These are phyloP conservation scores for Beta macrorhiza DNA, from an alignment of 179 eudicot genomes.

Conservation along the genomic window DNA sequence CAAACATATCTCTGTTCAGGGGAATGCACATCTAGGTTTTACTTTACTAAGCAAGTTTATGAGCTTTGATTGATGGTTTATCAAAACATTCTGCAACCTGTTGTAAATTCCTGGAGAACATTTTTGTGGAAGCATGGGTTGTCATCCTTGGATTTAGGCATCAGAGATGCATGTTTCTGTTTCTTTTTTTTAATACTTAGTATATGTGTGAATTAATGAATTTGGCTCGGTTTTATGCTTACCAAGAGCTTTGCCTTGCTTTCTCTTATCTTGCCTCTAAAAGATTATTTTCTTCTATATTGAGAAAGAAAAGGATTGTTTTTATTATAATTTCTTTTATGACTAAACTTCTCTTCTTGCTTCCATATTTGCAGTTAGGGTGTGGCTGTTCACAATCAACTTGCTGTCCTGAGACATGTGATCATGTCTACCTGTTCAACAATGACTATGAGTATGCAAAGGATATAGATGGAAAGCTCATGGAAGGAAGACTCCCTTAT, in stretches of 20 bases:
- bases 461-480: conserved; percentile 69
- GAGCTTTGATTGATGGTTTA: too few relatives aligned
- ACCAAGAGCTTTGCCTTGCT: neutral
- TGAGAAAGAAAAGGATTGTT: neutral
- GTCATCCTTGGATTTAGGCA: neutral
- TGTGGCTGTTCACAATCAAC: conserved; percentile 68
- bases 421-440: conserved; percentile 94
- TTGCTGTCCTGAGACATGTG: conserved; percentile 74
- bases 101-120: neutral
- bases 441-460: conserved; percentile 84
- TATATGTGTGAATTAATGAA: neutral
- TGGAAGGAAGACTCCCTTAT: conserved; percentile 85
- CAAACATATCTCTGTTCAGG: too few relatives aligned
- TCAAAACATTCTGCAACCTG: too few relatives aligned
- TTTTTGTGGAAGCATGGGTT: neutral
- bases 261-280: neutral
- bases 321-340: neutral
- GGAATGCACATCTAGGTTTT: too few relatives aligned
- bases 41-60: too few relatives aligned
- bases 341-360: neutral
- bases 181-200: too few relatives aligned
- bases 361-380: conserved; percentile 64
- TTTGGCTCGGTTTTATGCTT: neutral
- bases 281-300: neutral
- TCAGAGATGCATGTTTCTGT: neutral